Evolutionary conservation across 2,329 filamentous ascomycete species (phyloP).

Genomic region (Colletotrichum simmondsii): DNA sequence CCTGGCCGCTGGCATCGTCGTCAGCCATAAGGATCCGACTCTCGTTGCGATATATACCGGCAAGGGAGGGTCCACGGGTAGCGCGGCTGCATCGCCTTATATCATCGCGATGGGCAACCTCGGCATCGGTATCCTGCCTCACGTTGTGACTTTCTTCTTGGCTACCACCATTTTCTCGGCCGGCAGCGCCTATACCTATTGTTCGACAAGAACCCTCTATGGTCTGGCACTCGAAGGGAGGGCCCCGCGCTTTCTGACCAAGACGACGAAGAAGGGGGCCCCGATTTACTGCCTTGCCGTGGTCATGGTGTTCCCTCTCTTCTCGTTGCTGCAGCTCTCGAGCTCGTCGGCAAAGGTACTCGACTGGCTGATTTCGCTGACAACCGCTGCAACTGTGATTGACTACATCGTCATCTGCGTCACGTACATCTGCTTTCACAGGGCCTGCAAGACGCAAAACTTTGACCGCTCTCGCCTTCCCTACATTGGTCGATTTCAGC

Average conservation of each 20-base stretch:
- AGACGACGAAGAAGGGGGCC: constrained; percentile 47
- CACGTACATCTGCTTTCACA: constrained; percentile 72
- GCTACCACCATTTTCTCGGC: constrained; percentile 70
- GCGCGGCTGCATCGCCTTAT: constrained; percentile 59
- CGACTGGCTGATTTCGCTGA: constrained; percentile 73
- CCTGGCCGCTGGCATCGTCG: no score
- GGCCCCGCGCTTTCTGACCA: constrained; percentile 49
- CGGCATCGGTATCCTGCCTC: constrained; percentile 68
- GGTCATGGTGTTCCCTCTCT: neutral
- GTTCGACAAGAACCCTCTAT: constrained; percentile 65
- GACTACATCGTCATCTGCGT: constrained; percentile 43
- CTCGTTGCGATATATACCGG: no score
- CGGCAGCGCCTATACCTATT: constrained; percentile 68
- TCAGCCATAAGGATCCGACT: no score
- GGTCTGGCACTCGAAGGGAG: constrained; percentile 63
- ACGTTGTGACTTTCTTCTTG: constrained; percentile 71
- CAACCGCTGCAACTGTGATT: constrained; percentile 56
- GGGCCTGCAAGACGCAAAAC: constrained; percentile 64
- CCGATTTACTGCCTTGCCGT: constrained; percentile 26
- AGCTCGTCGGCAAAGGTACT: constrained; percentile 70
- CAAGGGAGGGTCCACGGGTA: no score
- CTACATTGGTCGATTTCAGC: constrained; percentile 75
- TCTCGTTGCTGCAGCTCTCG: constrained; percentile 23
- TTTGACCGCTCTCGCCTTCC: constrained; percentile 66
- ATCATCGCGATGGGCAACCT: constrained; percentile 73